Base-by-base conservation (phyloP, 2,329 filamentous ascomycete genomes). In the Chaetomiaceae sp. region DNA sequence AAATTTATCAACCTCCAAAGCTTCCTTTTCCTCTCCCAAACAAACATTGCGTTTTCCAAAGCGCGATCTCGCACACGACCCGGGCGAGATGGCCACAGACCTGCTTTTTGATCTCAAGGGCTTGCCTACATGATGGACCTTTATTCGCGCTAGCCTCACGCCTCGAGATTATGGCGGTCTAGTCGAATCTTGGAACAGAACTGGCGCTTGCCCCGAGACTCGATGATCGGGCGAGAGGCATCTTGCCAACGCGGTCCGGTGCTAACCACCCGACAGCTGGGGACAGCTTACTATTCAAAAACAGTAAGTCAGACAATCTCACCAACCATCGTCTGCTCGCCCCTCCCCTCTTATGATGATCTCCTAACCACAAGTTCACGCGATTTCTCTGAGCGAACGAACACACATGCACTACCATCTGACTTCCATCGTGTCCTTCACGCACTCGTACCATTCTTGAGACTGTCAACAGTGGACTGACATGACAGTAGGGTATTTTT, bases 401-500 rank as follows among this genome's bases (percentile, higher is more conserved):
- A 82, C 75, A 74, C 76, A 85, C 82, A 86, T 86, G 82, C 82
- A 86, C 81, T 83, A 86, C 82, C 82, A 86, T 86, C 82, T 86
- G 82, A 80, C 54, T 39, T 53, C 17, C 14, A 9, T 44, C 33
- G 20, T 35, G 30, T 13, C 4, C 7, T 34, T 20, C 42, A 43
- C 21, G 30, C 12, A 33, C 19, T 25, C 37, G 43, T 23, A 43
- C 10, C 30, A 10, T 9, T 25, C 27, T 38, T 40, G 33, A 16
- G 23, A 4, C n/a, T 35, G 19, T 33, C 41, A 31, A 31, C 37
- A 13, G 16, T 44, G 42, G 43, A 35, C 59, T 61, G 46, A 61
- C 57, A 50, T 45, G 35, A 12, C 37, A 19, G 19, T 17, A 53
- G 51, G n/a, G n/a, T n/a, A n/a, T n/a, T n/a, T 47, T 13, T 31